Evolutionary conservation across 148 eudicot species (phyloP).

Genomic region (Cornus kousa): DNA sequence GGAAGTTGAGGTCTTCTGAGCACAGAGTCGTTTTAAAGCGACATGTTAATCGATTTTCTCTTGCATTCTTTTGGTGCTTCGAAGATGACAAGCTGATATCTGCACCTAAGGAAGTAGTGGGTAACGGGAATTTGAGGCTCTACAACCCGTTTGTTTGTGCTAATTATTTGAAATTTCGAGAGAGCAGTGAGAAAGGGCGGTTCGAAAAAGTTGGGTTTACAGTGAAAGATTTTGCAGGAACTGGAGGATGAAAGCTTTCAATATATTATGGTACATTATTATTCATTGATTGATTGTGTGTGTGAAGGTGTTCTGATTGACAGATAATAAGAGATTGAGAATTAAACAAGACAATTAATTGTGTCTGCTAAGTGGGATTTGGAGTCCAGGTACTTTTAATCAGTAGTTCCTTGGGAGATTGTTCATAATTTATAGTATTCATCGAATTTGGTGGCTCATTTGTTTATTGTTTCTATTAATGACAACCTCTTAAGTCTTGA

Average conservation of each 20-base stretch:
- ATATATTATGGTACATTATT: not conserved
- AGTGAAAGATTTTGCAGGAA: conserved; percentile 71
- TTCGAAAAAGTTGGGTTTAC: conserved; percentile 70
- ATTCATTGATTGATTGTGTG: not conserved
- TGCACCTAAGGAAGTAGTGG: conserved; percentile 80
- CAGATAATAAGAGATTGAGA: not conserved
- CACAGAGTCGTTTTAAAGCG: conserved; percentile 62
- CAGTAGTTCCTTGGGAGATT: not conserved
- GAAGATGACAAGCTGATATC: conserved; percentile 68
- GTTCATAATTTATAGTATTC: not conserved
- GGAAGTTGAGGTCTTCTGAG: conserved; percentile 57
- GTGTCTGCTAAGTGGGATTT: conserved; percentile 2
- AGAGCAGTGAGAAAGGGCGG: conserved; percentile 58
- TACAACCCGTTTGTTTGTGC: conserved; percentile 61
- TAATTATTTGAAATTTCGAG: conserved; percentile 62
- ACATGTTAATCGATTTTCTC: conserved; percentile 46
- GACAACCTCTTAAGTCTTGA: not conserved
- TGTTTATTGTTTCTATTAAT: conserved; percentile 5
- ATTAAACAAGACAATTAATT: not conserved
- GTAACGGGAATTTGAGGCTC: conserved; percentile 46
- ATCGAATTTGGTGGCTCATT: conserved; percentile 11
- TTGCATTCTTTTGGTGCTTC: conserved; percentile 88
- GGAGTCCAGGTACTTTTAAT: not conserved
- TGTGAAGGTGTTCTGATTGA: not conserved
- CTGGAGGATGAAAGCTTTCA: conserved; percentile 4